These are phyloP conservation scores for Ophiostoma quercus DNA, from an alignment of 2,329 filamentous ascomycete species.

Conservation along the genomic window DNA sequence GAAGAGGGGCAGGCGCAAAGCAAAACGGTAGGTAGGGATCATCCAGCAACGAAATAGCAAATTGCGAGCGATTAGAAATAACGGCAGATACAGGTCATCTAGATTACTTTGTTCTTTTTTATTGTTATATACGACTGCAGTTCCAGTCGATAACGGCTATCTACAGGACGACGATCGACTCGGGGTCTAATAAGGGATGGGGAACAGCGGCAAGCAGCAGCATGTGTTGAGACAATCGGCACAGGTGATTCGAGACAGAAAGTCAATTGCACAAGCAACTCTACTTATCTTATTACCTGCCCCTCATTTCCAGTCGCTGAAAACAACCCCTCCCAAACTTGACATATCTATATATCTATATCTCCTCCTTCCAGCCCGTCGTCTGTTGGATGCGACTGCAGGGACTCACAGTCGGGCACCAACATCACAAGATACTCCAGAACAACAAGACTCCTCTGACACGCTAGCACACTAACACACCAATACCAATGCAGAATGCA, in stretches of 20 bases:
- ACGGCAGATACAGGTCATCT: too few relatives aligned
- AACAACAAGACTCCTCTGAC: background rate
- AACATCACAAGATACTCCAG: background rate
- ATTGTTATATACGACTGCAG: too few relatives aligned
- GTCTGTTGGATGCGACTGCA: background rate
- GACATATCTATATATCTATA: background rate
- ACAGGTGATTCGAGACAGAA: background rate
- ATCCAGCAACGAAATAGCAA: background rate
- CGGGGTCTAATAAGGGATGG: background rate
- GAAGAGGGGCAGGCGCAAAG: constrained; percentile 1
- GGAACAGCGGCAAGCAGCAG: background rate
- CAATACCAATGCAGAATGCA: background rate
- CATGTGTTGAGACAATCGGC: background rate
- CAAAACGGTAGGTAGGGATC: background rate
- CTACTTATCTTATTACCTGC: background rate
- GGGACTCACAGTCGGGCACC: background rate
- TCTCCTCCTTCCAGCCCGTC: background rate
- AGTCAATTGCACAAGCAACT: background rate
- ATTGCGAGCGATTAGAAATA: background rate
- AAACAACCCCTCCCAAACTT: background rate
- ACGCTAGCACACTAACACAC: background rate
- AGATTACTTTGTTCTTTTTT: too few relatives aligned
- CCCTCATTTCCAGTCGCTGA: background rate
- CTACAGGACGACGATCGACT: background rate
- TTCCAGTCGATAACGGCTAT: background rate